Evolutionary conservation across 2,329 filamentous ascomycete species (phyloP).

Genomic region (Fusarium sp.): DNA sequence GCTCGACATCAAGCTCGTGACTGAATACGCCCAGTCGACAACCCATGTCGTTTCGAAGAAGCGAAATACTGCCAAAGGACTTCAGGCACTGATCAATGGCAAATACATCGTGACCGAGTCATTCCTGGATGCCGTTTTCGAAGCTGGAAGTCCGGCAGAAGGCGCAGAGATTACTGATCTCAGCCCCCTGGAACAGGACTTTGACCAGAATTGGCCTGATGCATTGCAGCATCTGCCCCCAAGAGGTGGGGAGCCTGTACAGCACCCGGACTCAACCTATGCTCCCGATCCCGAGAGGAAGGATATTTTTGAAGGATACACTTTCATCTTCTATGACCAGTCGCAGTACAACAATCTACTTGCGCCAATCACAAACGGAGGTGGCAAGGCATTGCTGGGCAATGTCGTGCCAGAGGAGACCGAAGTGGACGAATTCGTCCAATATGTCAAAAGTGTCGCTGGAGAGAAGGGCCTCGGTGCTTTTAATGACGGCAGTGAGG

Average conservation of each 20-base stretch:
- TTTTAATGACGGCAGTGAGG: constrained; percentile 72
- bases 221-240: constrained; percentile 78
- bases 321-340: constrained; percentile 86
- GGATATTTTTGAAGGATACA: constrained; percentile 86
- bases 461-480: constrained; percentile 78
- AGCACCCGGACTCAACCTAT: constrained; percentile 76
- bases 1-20: constrained; percentile 87
- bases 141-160: constrained; percentile 64
- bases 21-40: constrained; percentile 77
- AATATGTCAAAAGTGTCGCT: constrained; percentile 79
- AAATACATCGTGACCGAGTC: constrained; percentile 79
- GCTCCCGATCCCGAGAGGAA: constrained; percentile 73
- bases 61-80: constrained; percentile 86
- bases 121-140: constrained; percentile 79
- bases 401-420: constrained; percentile 72
- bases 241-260: constrained; percentile 78
- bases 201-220: constrained; percentile 82
- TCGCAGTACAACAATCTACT: constrained; percentile 81
- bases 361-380: constrained; percentile 79
- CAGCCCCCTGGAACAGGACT: constrained; percentile 79
- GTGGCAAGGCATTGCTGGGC: constrained; percentile 82
- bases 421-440: constrained; percentile 78
- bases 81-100: constrained; percentile 87
- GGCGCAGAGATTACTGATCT: constrained; percentile 60
- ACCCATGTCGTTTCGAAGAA: constrained; percentile 92